Evolutionary conservation across 2,329 filamentous ascomycete genomes (phyloP), one percentile per base, ranked within the genome.

Genomic region (Fusarium ramigenum): DNA sequence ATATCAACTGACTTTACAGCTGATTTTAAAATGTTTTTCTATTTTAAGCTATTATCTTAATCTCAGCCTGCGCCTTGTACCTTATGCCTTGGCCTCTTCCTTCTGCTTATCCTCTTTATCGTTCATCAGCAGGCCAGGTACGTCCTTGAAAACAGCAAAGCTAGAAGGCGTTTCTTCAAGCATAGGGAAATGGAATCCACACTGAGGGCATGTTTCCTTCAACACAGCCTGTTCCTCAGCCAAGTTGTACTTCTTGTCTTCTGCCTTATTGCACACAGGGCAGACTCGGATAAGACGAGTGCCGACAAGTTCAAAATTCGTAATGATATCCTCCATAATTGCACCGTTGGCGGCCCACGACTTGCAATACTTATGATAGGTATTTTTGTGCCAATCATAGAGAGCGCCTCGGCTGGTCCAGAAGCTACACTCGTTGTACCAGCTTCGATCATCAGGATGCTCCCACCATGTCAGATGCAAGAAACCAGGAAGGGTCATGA

Each of bases 251-350:
- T 75, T 75, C 53, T 73, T 73, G 16, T 75, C 73, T 18, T 75
- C 58, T 6, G 72, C 66, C n/a, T 70, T 60, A 1, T 63, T 73
- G 34, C 73, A 75, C 1, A 75, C 69, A 5, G 73, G 73, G 10
- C 69, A 75, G 19, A 75, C 69, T 5, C 73, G 28, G 5, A 75
- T 61, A 4, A 75, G 57, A 0, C 72, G 36, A 5, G 72, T 75
- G 15, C 73, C 69, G 4, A 73, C 72, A 18, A 75, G 69, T 47
- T 75, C 69, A 15, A 75, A 75, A 34, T 75, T 75, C 12, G 63
- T 75, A 12, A 71, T 69, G 2, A 75, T 75, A n/a, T 74, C 73
- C 15, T 75, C 73, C 70, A 75, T 74, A 4, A 75, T 75, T 39
- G 67, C 73, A 3, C 70, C 70, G 9, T 75, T 73, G 0, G 58